A percentile compares a stretch with the other conserved stretches of the same genome.
Evolutionary conservation across 139 green algal genomes (phyloP).

Genomic region (Chlorella sp.): DNA sequence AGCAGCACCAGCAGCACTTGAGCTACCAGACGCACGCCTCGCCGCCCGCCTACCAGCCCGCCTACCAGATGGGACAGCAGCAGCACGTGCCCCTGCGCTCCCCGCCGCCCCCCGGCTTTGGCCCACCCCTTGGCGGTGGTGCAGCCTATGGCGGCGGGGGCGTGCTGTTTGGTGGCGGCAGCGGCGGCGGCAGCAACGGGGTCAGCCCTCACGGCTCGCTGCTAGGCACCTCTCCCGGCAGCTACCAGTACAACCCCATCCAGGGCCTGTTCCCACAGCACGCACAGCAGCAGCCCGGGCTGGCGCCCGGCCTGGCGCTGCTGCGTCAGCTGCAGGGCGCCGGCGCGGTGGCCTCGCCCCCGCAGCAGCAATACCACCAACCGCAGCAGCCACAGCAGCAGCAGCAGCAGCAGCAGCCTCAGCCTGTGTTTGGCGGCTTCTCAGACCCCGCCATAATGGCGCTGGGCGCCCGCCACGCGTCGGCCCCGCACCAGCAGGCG

Average conservation of each 20-base stretch:
- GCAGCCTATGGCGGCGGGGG: background rate
- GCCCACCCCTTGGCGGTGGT: background rate
- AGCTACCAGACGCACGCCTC: background rate
- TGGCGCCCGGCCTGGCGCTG: slow-evolving; percentile 42
- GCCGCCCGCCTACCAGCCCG: background rate
- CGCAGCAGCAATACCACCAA: background rate
- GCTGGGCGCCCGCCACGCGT: background rate
- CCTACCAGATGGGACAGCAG: background rate
- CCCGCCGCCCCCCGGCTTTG: background rate
- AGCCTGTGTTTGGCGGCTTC: background rate
- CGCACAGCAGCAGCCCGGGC: background rate
- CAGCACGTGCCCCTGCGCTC: background rate
- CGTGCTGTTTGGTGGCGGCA: background rate
- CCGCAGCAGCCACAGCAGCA: background rate
- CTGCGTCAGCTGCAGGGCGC: slow-evolving; percentile 50
- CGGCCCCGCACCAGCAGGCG: background rate
- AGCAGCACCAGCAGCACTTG: background rate
- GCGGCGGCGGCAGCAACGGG: background rate
- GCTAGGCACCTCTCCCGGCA: slow-evolving; percentile 10
- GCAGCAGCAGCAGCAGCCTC: slow-evolving; percentile 34
- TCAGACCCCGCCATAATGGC: slow-evolving; percentile 20
- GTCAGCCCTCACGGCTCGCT: background rate
- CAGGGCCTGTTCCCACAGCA: background rate
- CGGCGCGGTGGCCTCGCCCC: background rate
- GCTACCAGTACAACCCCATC: slow-evolving; percentile 19